Evolutionary conservation across 2,329 filamentous ascomycete genomes (phyloP), one percentile per base, ranked within the genome.

Genomic region (Calonectria pauciramosa): DNA sequence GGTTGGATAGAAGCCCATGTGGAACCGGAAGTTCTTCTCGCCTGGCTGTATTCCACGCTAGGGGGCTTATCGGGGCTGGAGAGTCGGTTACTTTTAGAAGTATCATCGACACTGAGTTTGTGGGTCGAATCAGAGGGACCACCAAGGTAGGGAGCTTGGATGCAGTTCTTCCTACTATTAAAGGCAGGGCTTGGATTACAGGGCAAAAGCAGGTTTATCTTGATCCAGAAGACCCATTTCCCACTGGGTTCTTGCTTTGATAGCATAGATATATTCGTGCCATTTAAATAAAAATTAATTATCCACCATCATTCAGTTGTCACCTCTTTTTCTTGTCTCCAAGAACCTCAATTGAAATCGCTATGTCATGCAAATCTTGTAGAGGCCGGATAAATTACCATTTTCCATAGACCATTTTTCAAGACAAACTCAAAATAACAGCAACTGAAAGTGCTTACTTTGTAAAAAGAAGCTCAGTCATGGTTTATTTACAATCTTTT

Each of bases 131-230:
- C 67, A 44, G 82, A 18, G 82, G 83, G 0, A 84, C 80, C 0
- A 83, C 85, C 2, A 86, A 80, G 49, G 83, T 88, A 2, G 87
- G 86, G 0, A 52, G 81, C 0, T 85, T 84, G 38, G 78, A 83
- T 30, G 87, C 86, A 2, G 80, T 88, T 18, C 69, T 87, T 7
- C 84, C 87, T 0, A 85, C 82, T 0, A 81, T 89, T 3, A 85
- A 86, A 63, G 87, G 87, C 0, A 80, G 86, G 32, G 87, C 83
- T 5, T 89, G 87, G 87, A 86, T 89, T 63, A 88, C 86, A 0
- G 82, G 86, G 26, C 86, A 84, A 75, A 86, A 87, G 75, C 84
- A 87, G 69, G 80, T 86, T 3, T 80, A 86, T 18, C 75, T 89
- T 20, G 86, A 88, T 71, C 83, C 85, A 1, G 82, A 82, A 0